Base-by-base conservation (phyloP, 1,284 basidiomycete genomes). In the Puccinia polysora region DNA sequence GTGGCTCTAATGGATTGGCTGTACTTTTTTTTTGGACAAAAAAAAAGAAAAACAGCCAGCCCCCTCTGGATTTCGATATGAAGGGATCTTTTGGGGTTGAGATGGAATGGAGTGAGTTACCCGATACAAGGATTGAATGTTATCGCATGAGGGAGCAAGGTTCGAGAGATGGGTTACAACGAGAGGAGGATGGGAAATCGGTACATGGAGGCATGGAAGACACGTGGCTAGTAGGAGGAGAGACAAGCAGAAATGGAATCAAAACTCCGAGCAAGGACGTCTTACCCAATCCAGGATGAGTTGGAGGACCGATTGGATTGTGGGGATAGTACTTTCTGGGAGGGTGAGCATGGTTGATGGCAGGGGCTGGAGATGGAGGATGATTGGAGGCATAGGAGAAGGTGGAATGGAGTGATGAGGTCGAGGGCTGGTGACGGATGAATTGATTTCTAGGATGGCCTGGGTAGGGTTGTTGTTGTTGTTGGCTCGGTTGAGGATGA, bases 241-340 rank as follows among this genome's bases (percentile, higher is more conserved):
- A n/a, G 2, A 23, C 23, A 49, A 23, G 47, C 47, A 49, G 47
- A 23, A 49, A n/a, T 18, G 2, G 47, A 10, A 49, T 18, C 18
- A 23, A 49, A 49, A 49, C 18, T 23, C 47, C 23, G 32, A 30
- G 52, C 52, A 4, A 30, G 32, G 52, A n/a, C n/a, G n/a, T n/a
- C 56, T 58, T 58, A 58, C 56, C 56, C 40, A 58, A 58, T 32
- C 56, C 56, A 32, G 56, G 56, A 23, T 58, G 56, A 40, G n/a
- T n/a, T n/a, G n/a, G n/a, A n/a, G n/a, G n/a, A n/a, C n/a, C 30
- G 20, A n/a, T 59, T 36, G 14, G 65, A 32, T 68, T 55, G 30
- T 32, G 32, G 32, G 40, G 32, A 23, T 23, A 53, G 2, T 36
- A 53, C n/a, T 32, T 58, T 32, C 14, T 49, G 36, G 34, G 2